These are phyloP conservation scores for Uronychia binucleata DNA, from an alignment of 73 alveolate species.

Conservation along the genomic window DNA sequence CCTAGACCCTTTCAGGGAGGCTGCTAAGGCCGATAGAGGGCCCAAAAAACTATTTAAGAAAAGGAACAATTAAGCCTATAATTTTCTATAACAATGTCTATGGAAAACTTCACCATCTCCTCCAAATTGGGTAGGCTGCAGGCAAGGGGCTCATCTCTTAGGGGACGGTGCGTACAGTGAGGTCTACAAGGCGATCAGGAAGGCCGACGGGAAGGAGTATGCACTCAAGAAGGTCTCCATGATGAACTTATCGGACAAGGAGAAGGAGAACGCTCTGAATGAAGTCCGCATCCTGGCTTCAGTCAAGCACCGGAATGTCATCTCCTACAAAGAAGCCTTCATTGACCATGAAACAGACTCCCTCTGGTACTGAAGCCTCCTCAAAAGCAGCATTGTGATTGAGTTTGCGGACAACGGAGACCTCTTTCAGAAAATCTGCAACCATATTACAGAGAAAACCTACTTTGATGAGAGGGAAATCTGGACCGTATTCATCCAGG, in stretches of 20 bases:
- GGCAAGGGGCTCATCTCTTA: background rate
- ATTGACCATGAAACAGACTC: slow-evolving; percentile 55
- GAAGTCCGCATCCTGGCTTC: slow-evolving; percentile 82
- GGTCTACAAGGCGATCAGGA: background rate
- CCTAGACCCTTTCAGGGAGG: slow-evolving; percentile 46
- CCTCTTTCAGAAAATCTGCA: slow-evolving; percentile 60
- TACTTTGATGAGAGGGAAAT: slow-evolving; percentile 65
- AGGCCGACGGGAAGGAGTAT: slow-evolving; percentile 1
- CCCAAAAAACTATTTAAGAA: background rate
- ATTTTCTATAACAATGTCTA: background rate
- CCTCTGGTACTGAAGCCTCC: slow-evolving; percentile 46
- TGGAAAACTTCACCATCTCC: background rate
- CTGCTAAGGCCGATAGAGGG: slow-evolving; percentile 1
- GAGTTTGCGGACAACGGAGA: slow-evolving; percentile 90
- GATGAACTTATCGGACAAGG: slow-evolving; percentile 46
- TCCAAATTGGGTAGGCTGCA: background rate
- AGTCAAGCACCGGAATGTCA: slow-evolving; percentile 66
- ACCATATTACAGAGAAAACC: slow-evolving; percentile 40
- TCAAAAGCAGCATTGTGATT: slow-evolving; percentile 76
- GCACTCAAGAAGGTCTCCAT: slow-evolving; percentile 1
- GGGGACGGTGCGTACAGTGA: slow-evolving; percentile 2
- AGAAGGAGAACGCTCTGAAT: slow-evolving; percentile 75
- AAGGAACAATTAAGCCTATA: background rate
- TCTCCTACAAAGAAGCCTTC: slow-evolving; percentile 75
- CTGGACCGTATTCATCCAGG: slow-evolving; percentile 76